Percentiles rank a stretch among this genome's conserved stretches.
These are phyloP conservation scores for Euphorbia peplus DNA, from an alignment of 345 rosid species.

Conservation along the genomic window DNA sequence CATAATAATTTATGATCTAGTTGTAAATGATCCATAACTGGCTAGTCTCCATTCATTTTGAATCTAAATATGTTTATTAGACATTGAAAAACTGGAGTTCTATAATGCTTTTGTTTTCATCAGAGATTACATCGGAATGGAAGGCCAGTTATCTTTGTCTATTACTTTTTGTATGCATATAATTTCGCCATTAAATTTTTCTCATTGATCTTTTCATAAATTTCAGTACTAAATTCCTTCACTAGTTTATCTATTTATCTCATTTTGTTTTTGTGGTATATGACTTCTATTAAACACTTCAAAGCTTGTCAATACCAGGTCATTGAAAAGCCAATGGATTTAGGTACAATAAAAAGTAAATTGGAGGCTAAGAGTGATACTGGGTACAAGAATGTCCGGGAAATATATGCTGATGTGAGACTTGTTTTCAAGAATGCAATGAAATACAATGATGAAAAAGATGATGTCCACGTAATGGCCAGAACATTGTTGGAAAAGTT, in stretches of 20 bases:
- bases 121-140: too few relatives aligned
- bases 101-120: neutral
- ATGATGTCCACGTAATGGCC: slow-evolving; percentile 80
- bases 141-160: neutral
- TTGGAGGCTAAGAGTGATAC: slow-evolving; percentile 81
- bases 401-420: slow-evolving; percentile 75
- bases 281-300: slow-evolving; percentile 12
- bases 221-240: neutral
- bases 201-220: neutral
- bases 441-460: slow-evolving; percentile 74
- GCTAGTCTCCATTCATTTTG: neutral
- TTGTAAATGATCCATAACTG: neutral
- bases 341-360: slow-evolving; percentile 72
- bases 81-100: neutral
- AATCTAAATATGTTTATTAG: neutral
- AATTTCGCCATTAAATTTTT: neutral
- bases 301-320: slow-evolving; percentile 40
- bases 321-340: slow-evolving; percentile 97
- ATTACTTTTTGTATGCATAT: neutral
- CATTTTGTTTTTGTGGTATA: neutral
- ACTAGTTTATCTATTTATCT: neutral
- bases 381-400: slow-evolving; percentile 72
- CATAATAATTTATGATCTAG: neutral
- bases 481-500: slow-evolving; percentile 70
- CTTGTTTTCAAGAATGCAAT: slow-evolving; percentile 90